phyloP scores from a whole-genome alignment of 441 rosid species.

The Adansonia madagascariensis region DNA sequence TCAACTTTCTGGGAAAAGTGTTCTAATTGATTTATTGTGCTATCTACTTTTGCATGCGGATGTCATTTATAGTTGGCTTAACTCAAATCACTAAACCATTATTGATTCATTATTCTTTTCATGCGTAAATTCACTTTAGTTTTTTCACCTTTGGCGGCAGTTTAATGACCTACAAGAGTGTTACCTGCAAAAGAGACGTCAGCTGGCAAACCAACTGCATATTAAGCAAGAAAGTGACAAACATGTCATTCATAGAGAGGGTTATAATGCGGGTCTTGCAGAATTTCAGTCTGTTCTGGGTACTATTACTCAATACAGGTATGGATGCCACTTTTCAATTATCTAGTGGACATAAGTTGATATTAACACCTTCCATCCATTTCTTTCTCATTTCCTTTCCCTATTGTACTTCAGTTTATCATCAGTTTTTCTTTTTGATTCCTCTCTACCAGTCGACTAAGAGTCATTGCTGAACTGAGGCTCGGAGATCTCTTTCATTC shows the following conservation, averaged over 20 bases:
- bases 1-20: neutral
- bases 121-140: neutral
- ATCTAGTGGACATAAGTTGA: neutral
- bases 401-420: slow-evolving; percentile 17
- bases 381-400: slow-evolving; percentile 28
- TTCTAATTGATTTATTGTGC: neutral
- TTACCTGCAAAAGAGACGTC: slow-evolving; percentile 91
- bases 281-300: slow-evolving; percentile 88
- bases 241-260: slow-evolving; percentile 70
- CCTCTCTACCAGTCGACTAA: slow-evolving; percentile 67
- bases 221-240: slow-evolving; percentile 64
- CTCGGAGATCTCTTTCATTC: slow-evolving; percentile 97
- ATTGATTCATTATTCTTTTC: slow-evolving; percentile 1
- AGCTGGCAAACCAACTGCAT: slow-evolving; percentile 57
- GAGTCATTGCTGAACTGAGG: slow-evolving; percentile 95
- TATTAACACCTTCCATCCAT: slow-evolving; percentile 10
- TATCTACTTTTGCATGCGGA: neutral
- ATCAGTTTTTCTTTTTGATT: slow-evolving; percentile 7
- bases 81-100: neutral
- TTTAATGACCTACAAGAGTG: slow-evolving; percentile 94
- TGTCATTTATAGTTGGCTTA: neutral
- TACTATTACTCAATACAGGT: slow-evolving; percentile 94
- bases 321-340: slow-evolving; percentile 27
- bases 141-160: slow-evolving; percentile 43
- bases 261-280: slow-evolving; percentile 80